phyloP scores from a whole-genome alignment of 2,329 filamentous ascomycete species.

The Colletotrichum truncatum region DNA sequence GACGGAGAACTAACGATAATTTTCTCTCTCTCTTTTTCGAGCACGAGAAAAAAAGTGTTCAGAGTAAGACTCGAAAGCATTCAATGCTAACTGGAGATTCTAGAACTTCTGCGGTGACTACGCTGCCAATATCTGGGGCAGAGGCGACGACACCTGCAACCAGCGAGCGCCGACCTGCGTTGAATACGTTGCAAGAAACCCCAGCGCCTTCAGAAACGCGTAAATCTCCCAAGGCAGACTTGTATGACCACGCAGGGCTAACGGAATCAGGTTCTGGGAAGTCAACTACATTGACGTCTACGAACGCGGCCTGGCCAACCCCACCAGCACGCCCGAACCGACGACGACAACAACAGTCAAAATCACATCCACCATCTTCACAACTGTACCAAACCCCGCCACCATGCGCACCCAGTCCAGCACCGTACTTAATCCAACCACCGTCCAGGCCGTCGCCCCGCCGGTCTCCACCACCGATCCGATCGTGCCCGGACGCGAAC shows the following conservation, averaged over 20 bases:
- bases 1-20: too few species aligned
- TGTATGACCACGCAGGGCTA: not conserved
- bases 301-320: slow-evolving; percentile 30
- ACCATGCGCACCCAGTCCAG: slow-evolving; percentile 17
- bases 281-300: slow-evolving; percentile 65
- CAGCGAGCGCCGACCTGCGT: slow-evolving; percentile 52
- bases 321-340: slow-evolving; percentile 25
- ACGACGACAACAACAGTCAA: slow-evolving; percentile 40
- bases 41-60: too few species aligned
- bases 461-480: slow-evolving; percentile 19
- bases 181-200: slow-evolving; percentile 57
- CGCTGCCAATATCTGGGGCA: slow-evolving; percentile 61
- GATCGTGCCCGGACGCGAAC: slow-evolving; percentile 39
- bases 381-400: slow-evolving; percentile 35
- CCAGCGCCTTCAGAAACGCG: slow-evolving; percentile 50
- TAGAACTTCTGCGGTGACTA: slow-evolving; percentile 81
- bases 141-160: slow-evolving; percentile 45
- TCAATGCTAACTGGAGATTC: not conserved
- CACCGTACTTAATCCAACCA: slow-evolving; percentile 14
- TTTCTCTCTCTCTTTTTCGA: too few species aligned
- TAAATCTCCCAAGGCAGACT: slow-evolving; percentile 33
- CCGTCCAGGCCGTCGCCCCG: not conserved
- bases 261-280: slow-evolving; percentile 54
- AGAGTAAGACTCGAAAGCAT: too few species aligned
- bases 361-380: slow-evolving; percentile 36